Percentiles rank a stretch among this genome's conserved stretches.
These are phyloP conservation scores for Gossypium australe DNA, from an alignment of 345 rosid species.

Conservation along the genomic window DNA sequence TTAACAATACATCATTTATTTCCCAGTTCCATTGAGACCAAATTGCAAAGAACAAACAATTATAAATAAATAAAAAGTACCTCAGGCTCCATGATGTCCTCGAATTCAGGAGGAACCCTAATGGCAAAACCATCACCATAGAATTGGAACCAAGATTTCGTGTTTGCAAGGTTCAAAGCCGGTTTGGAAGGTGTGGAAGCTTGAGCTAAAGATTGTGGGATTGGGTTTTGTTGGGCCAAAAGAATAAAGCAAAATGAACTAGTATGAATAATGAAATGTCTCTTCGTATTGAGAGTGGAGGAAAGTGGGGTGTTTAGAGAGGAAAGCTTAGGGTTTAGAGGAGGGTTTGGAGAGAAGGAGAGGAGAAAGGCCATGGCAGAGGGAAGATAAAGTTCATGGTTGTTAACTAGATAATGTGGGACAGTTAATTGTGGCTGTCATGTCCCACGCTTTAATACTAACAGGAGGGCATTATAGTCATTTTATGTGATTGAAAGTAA, in stretches of 20 bases:
- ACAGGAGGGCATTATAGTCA: conserved; percentile 18
- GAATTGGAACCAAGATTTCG: conserved; percentile 82
- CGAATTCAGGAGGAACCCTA: conserved; percentile 81
- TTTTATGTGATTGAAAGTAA: neutral
- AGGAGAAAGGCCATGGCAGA: conserved; percentile 63
- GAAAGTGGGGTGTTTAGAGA: conserved; percentile 17
- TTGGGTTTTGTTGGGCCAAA: conserved; percentile 36
- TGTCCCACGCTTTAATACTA: neutral
- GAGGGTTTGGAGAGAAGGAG: conserved; percentile 40
- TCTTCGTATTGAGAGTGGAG: conserved; percentile 23
- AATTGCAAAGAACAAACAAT: neutral
- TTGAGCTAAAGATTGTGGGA: conserved; percentile 47
- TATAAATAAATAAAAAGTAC: conserved; percentile 18
- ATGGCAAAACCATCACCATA: conserved; percentile 82
- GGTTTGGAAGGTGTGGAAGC: conserved; percentile 42
- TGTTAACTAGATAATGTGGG: conserved; percentile 39
- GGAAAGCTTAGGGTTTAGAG: conserved; percentile 19
- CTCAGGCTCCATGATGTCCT: conserved; percentile 89
- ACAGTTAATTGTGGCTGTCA: neutral
- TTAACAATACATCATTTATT: neutral
- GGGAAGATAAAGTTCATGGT: conserved; percentile 28
- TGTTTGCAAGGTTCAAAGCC: conserved; percentile 51
- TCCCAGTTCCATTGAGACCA: neutral
- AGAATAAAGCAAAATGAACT: conserved; percentile 37
- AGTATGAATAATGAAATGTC: conserved; percentile 48